Evolutionary conservation across 495 filamentous ascomycete genomes (phyloP).

Genomic region (Penicilliopsis zonata): DNA sequence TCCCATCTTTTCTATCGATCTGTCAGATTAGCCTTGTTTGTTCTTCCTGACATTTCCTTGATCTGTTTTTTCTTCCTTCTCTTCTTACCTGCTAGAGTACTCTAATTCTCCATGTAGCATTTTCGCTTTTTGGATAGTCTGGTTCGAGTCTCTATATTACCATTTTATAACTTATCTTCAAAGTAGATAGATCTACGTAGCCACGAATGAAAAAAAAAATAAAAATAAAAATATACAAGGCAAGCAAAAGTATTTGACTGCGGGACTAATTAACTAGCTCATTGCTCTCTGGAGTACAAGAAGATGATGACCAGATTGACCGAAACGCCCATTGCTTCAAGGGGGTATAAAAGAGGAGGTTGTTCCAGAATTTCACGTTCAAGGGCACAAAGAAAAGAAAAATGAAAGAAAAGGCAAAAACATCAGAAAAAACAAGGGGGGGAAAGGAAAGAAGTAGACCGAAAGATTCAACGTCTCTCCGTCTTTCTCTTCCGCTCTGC

Average conservation of each 20-base stretch:
- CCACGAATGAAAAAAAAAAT: too few relatives aligned
- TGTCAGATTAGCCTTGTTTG: slow-evolving; percentile 8
- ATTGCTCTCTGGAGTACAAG: too few relatives aligned
- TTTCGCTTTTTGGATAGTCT: background rate
- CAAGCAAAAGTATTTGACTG: too few relatives aligned
- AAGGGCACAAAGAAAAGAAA: too few relatives aligned
- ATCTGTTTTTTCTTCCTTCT: slow-evolving; percentile 1
- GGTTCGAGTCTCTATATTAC: too few relatives aligned
- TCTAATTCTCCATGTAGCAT: slow-evolving; percentile 1
- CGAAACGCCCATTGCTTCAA: slow-evolving; percentile 8
- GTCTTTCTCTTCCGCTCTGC: slow-evolving; percentile 51
- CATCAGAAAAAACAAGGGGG: background rate
- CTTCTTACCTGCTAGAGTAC: background rate
- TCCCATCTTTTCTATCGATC: slow-evolving; percentile 11
- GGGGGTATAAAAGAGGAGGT: slow-evolving; percentile 4
- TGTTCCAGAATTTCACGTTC: too few relatives aligned
- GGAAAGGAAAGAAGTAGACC: too few relatives aligned
- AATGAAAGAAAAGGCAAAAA: background rate
- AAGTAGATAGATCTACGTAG: too few relatives aligned
- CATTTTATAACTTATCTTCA: too few relatives aligned
- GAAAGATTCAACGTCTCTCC: slow-evolving; percentile 17
- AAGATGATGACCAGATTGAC: too few relatives aligned
- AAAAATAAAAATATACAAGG: too few relatives aligned
- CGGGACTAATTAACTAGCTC: too few relatives aligned
- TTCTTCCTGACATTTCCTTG: slow-evolving; percentile 1